Conservation (phyloP, 768 basidiomycete genomes). For the Galerina sulciceps region DNA sequence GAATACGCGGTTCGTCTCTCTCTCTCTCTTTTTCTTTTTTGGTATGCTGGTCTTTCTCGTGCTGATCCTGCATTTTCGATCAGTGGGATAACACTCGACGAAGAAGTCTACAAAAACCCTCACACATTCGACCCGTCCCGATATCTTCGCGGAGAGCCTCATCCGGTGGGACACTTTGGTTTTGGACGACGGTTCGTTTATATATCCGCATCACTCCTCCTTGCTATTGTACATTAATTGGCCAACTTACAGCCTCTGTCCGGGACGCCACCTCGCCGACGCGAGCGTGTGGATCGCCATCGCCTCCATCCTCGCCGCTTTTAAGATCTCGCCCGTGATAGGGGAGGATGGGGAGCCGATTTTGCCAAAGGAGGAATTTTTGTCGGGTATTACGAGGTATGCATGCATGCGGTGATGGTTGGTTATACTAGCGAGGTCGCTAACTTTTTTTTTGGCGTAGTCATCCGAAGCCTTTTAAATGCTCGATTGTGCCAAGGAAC, state of each 20-base stretch:
- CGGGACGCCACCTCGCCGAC: conserved; percentile 47
- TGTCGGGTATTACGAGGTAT: conserved; percentile 37
- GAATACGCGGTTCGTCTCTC: background rate
- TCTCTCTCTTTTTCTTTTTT: too few relatives aligned
- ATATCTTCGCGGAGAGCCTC: conserved; percentile 1
- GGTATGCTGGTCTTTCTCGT: background rate
- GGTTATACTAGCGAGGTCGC: too few relatives aligned
- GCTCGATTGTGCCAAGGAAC: conserved; percentile 26
- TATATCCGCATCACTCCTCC: background rate
- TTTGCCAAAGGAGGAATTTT: conserved; percentile 34
- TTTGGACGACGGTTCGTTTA: conserved; percentile 29
- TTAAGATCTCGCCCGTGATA: conserved; percentile 26
- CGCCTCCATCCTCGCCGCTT: conserved; percentile 30
- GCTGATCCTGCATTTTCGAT: background rate
- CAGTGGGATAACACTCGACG: conserved; percentile 5
- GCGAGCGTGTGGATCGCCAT: conserved; percentile 38
- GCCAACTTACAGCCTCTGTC: conserved; percentile 28
- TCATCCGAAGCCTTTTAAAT: conserved; percentile 32
- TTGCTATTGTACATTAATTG: background rate
- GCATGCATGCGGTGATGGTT: background rate
- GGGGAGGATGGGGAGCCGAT: conserved; percentile 25
- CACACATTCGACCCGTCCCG: conserved; percentile 1
- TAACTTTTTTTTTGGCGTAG: conserved; percentile 7
- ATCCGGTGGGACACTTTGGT: conserved; percentile 29
- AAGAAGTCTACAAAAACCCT: background rate